Evolutionary conservation across 768 basidiomycete genomes (phyloP).

Genomic region (Guyanaporus albipodus): DNA sequence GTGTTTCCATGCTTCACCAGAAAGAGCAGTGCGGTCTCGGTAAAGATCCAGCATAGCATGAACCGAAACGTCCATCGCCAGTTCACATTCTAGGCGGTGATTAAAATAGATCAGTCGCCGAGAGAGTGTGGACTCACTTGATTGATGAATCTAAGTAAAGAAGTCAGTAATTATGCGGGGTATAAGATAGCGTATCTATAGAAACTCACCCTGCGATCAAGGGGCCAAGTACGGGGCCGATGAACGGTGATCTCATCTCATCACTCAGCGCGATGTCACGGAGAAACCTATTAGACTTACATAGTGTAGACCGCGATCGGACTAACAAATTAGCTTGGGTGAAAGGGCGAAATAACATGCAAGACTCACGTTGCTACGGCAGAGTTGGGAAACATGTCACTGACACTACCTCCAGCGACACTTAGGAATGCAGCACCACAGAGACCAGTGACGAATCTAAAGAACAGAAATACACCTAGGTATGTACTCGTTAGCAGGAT

Average conservation of each 20-base stretch:
- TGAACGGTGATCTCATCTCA: slow-evolving; percentile 41
- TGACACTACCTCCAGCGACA: too few species aligned
- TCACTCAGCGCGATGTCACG: neutral
- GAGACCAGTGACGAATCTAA: slow-evolving; percentile 54
- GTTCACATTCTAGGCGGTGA: slow-evolving; percentile 38
- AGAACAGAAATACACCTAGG: slow-evolving; percentile 57
- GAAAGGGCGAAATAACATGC: neutral
- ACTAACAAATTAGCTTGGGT: slow-evolving; percentile 25
- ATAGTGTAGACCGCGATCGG: slow-evolving; percentile 57
- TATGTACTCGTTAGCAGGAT: neutral
- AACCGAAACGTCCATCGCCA: slow-evolving; percentile 91
- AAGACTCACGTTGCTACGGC: slow-evolving; percentile 55
- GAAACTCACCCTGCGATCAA: slow-evolving; percentile 53
- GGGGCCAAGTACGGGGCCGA: slow-evolving; percentile 55
- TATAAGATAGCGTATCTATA: neutral
- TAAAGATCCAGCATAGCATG: slow-evolving; percentile 64
- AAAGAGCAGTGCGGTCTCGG: slow-evolving; percentile 50
- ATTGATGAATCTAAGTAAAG: slow-evolving; percentile 53
- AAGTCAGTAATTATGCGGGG: neutral
- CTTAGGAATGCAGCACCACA: slow-evolving; percentile 56
- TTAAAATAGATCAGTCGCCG: too few species aligned
- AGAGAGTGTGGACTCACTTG: slow-evolving; percentile 41
- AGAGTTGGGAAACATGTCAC: too few species aligned
- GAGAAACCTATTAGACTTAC: slow-evolving; percentile 20
- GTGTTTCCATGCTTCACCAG: slow-evolving; percentile 36